phyloP scores from a whole-genome alignment of 345 rosid genomes.

The Citrus cavaleriei region DNA sequence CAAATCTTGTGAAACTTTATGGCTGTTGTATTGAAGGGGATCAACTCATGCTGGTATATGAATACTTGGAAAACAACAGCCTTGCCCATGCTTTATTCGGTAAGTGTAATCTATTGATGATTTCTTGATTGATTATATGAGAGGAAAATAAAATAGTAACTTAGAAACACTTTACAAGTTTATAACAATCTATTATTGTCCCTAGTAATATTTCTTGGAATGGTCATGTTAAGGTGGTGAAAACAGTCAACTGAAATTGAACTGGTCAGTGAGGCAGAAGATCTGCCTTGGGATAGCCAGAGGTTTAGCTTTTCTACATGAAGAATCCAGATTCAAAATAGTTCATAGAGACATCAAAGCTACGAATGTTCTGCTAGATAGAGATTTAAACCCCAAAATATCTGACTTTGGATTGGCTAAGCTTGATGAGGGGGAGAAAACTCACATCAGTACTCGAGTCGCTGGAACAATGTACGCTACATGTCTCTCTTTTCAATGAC shows the following conservation, averaged over 20 bases:
- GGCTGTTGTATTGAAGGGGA: slow-evolving; percentile 30
- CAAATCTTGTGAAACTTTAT: slow-evolving; percentile 25
- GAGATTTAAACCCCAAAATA: slow-evolving; percentile 49
- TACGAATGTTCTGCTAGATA: slow-evolving; percentile 50
- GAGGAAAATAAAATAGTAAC: neutral
- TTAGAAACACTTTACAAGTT: neutral
- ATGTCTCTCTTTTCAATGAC: neutral
- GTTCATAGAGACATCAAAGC: slow-evolving; percentile 69
- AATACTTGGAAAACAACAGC: slow-evolving; percentile 30
- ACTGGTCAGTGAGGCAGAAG: slow-evolving; percentile 45
- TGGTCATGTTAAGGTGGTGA: slow-evolving; percentile 28
- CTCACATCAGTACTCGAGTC: slow-evolving; percentile 57
- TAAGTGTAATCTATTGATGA: slow-evolving; percentile 4
- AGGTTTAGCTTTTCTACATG: slow-evolving; percentile 58
- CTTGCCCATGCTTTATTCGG: slow-evolving; percentile 24
- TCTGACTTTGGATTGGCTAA: slow-evolving; percentile 68
- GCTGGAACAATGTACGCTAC: slow-evolving; percentile 58
- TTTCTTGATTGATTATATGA: neutral
- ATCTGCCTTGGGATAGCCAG: slow-evolving; percentile 55
- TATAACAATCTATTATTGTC: neutral
- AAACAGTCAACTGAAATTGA: slow-evolving; percentile 30
- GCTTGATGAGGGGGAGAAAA: slow-evolving; percentile 49
- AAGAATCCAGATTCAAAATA: slow-evolving; percentile 58
- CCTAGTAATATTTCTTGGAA: neutral
- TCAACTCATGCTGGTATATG: slow-evolving; percentile 24